phyloP scores from a whole-genome alignment of 2,329 filamentous ascomycete genomes.

The Pyricularia pennisetigena region DNA sequence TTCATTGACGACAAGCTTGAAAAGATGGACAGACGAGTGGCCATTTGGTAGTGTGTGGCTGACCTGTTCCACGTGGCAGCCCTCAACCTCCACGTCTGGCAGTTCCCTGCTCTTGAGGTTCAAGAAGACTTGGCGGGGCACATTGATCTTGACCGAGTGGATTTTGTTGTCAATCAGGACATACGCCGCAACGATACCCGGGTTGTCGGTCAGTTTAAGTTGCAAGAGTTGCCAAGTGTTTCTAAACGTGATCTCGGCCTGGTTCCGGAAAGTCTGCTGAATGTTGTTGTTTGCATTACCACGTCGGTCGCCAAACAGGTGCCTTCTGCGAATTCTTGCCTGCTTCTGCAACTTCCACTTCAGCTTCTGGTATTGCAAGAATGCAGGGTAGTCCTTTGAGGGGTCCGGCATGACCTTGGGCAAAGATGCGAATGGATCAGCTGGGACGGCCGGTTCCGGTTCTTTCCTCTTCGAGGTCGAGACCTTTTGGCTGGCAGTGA shows the following conservation, averaged over 20 bases:
- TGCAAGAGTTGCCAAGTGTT: constrained; percentile 95
- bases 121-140: constrained; percentile 81
- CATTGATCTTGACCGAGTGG: constrained; percentile 77
- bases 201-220: constrained; percentile 69
- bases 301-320: constrained; percentile 83
- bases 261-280: constrained; percentile 72
- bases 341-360: constrained; percentile 99
- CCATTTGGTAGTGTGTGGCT: constrained; percentile 91
- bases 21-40: constrained; percentile 85
- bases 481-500: constrained; percentile 46
- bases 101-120: constrained; percentile 83
- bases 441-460: constrained; percentile 43
- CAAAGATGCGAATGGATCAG: constrained; percentile 72
- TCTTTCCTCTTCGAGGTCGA: constrained; percentile 58
- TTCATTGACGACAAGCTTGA: constrained; percentile 86
- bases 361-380: constrained; percentile 89
- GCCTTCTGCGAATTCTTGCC: constrained; percentile 72
- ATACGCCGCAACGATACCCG: constrained; percentile 79
- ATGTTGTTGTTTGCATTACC: constrained; percentile 53
- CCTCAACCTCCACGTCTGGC: constrained; percentile 78
- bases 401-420: constrained; percentile 78
- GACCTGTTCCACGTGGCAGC: constrained; percentile 85
- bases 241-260: constrained; percentile 81
- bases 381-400: constrained; percentile 77
- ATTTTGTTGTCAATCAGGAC: constrained; percentile 91